Evolutionary conservation across 2,329 filamentous ascomycete species (phyloP).

Genomic region (Cladosporium sp.): DNA sequence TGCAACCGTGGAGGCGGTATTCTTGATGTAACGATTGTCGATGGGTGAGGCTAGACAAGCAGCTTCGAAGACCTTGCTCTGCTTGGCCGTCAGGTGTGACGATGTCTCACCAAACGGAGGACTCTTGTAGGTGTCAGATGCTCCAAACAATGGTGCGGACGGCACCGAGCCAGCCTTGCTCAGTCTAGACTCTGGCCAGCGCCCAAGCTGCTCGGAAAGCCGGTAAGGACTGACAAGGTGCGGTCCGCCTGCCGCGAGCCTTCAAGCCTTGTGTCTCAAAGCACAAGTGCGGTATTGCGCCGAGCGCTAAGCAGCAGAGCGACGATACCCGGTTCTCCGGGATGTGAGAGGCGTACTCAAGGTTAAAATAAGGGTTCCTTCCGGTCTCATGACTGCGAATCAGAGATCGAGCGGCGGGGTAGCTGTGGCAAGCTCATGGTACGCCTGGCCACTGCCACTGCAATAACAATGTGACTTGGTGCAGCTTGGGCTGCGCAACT

Average conservation of each 20-base stretch:
- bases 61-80: not conserved
- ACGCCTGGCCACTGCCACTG: not conserved
- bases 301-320: not conserved
- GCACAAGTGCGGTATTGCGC: not conserved
- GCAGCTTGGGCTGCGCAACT: not conserved
- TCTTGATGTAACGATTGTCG: not conserved
- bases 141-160: slow-evolving; percentile 2
- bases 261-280: not conserved
- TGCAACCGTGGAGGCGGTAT: not conserved
- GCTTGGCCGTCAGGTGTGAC: not conserved
- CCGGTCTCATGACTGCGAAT: not conserved
- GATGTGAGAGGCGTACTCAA: slow-evolving; percentile 1
- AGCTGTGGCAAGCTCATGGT: not conserved
- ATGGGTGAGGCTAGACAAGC: not conserved
- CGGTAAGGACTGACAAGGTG: not conserved
- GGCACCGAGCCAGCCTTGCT: not conserved
- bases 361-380: not conserved
- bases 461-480: not conserved
- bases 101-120: not conserved
- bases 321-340: not conserved
- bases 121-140: not conserved
- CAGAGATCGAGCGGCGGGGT: not conserved
- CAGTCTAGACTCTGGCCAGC: slow-evolving; percentile 1
- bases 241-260: slow-evolving; percentile 4
- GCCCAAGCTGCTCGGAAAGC: too few relatives aligned